These are phyloP conservation scores for Aspergillus affinis DNA, from an alignment of 495 filamentous ascomycete genomes.

Conservation along the genomic window DNA sequence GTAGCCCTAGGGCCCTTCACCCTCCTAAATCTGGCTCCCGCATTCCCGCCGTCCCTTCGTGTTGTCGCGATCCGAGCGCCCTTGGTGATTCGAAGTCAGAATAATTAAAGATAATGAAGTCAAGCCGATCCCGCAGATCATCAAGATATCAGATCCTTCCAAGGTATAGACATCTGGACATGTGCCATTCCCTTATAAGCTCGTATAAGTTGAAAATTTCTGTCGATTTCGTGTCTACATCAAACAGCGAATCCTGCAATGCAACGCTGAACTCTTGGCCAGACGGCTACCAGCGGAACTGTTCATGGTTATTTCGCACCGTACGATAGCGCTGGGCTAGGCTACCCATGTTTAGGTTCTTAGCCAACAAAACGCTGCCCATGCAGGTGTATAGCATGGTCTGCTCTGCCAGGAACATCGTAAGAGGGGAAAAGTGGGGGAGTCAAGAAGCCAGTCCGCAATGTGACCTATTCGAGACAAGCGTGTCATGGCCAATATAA, in stretches of 20 bases:
- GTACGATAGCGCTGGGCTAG: constrained; percentile 9
- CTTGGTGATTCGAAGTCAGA: constrained; percentile 6
- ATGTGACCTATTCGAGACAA: neutral
- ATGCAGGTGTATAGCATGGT: neutral
- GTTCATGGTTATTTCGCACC: constrained; percentile 9
- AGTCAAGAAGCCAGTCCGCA: neutral
- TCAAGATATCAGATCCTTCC: constrained; percentile 10
- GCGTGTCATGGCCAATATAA: neutral
- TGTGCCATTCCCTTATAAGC: constrained; percentile 11
- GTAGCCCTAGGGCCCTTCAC: neutral
- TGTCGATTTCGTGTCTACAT: constrained; percentile 9
- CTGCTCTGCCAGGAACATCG: neutral
- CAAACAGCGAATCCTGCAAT: constrained; percentile 14
- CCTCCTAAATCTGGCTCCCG: neutral
- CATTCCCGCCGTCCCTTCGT: neutral
- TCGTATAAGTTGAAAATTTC: neutral
- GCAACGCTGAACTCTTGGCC: constrained; percentile 13
- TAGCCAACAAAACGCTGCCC: constrained; percentile 12
- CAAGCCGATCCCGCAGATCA: constrained; percentile 16
- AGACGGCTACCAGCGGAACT: constrained; percentile 14
- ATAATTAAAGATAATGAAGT: constrained; percentile 7
- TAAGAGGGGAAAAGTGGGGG: neutral
- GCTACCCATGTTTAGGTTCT: constrained; percentile 13
- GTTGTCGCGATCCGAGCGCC: neutral
- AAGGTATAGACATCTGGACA: constrained; percentile 4